Percentiles rank a stretch among this genome's conserved stretches.
Conservation (phyloP, 441 rosid genomes). For the Hypseocharis bilobata region DNA sequence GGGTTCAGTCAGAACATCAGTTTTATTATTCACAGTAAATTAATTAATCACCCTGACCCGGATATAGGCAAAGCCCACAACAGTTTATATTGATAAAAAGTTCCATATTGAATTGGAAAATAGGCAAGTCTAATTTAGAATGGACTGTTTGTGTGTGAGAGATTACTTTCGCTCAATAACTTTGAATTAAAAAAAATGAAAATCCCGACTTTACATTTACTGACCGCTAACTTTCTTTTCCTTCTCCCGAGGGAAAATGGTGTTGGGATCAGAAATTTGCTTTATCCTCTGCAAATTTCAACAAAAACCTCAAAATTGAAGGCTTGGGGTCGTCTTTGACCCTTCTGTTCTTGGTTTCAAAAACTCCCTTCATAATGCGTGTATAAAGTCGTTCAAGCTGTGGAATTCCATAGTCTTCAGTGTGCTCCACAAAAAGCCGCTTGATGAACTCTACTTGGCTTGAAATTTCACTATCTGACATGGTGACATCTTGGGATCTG, state of each 20-base stretch:
- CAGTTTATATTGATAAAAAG: too few species aligned
- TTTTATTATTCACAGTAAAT: too few species aligned
- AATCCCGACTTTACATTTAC: conserved; percentile 57
- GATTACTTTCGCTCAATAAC: conserved; percentile 24
- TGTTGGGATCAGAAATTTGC: conserved; percentile 51
- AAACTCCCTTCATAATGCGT: conserved; percentile 61
- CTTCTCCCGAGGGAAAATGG: conserved; percentile 11
- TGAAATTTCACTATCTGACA: conserved; percentile 41
- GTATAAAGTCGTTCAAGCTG: conserved; percentile 82
- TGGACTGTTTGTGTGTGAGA: not conserved
- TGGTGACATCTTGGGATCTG: conserved; percentile 26
- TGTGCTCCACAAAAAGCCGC: conserved; percentile 42
- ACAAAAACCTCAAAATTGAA: conserved; percentile 78
- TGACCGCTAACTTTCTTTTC: conserved; percentile 22
- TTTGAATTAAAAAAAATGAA: conserved; percentile 32
- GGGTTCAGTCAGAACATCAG: too few species aligned
- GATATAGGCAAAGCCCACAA: too few species aligned
- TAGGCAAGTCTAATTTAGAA: not conserved
- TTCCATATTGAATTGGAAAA: not conserved
- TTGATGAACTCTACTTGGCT: conserved; percentile 36
- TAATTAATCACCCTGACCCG: too few species aligned
- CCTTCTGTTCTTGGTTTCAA: conserved; percentile 41
- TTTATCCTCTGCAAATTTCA: conserved; percentile 53
- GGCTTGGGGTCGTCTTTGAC: conserved; percentile 40
- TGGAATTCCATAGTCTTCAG: conserved; percentile 57